A percentile compares a stretch with the other conserved stretches of the same genome.
Evolutionary conservation across 352 stramenopile genomes (phyloP).

Genomic region (Pythium vanterpoolii): DNA sequence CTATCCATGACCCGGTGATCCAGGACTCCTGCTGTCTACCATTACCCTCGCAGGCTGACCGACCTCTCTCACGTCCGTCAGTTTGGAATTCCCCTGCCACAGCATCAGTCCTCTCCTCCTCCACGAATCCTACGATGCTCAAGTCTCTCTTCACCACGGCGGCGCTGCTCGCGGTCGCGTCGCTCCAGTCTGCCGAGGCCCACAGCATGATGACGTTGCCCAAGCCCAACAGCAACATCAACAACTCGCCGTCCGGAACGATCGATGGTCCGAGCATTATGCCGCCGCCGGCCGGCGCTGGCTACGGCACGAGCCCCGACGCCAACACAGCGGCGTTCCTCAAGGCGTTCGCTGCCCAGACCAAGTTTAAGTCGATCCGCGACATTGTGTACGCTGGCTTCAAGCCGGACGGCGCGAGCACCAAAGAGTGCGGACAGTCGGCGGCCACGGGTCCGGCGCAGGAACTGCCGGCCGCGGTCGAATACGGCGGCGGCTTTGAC

Average conservation of each 20-base stretch:
- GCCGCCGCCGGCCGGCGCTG: not conserved
- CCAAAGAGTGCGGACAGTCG: not conserved
- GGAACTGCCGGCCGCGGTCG: constrained; percentile 2
- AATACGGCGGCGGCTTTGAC: constrained; percentile 25
- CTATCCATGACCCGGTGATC: not conserved
- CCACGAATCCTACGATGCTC: constrained; percentile 11
- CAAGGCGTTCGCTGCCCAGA: constrained; percentile 4
- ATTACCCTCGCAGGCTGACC: not conserved
- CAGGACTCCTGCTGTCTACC: not conserved
- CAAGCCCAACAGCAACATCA: constrained; percentile 16
- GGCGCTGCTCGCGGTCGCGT: not conserved
- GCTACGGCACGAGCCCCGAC: constrained; percentile 12
- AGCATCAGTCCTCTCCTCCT: not conserved
- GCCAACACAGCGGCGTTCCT: constrained; percentile 23
- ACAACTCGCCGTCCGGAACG: constrained; percentile 10
- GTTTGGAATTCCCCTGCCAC: not conserved
- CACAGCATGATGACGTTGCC: constrained; percentile 19
- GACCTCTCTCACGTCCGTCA: too few species aligned
- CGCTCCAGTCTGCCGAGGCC: not conserved
- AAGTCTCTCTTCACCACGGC: not conserved
- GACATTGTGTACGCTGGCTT: constrained; percentile 18
- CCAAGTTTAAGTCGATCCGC: constrained; percentile 21
- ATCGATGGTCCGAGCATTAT: constrained; percentile 4
- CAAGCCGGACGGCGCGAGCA: not conserved
- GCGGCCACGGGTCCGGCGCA: not conserved